Percentiles rank a stretch among this genome's conserved stretches.
phyloP scores from a whole-genome alignment of 352 stramenopile species.

The Phytophthora vignae region DNA sequence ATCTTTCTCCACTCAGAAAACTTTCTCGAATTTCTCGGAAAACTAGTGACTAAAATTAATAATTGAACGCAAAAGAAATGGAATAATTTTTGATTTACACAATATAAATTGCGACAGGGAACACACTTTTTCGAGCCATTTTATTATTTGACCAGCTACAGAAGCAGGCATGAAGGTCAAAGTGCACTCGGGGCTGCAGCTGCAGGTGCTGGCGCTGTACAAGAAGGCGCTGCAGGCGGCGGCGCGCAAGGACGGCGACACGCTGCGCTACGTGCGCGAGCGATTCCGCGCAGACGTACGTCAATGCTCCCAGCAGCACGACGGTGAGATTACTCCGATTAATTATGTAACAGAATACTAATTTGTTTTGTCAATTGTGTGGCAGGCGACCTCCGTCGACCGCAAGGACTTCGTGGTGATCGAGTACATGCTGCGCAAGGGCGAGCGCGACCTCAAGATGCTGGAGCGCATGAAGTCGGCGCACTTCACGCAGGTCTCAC shows the following conservation, averaged over 20 bases:
- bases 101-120: no score
- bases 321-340: no score
- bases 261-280: constrained; percentile 67
- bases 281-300: constrained; percentile 81
- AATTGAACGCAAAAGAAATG: no score
- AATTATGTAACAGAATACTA: not conserved
- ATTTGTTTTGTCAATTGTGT: constrained; percentile 3
- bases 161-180: constrained; percentile 23
- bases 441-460: constrained; percentile 86
- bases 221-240: constrained; percentile 67
- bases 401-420: constrained; percentile 85
- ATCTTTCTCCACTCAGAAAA: no score
- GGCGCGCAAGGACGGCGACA: constrained; percentile 62
- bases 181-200: constrained; percentile 80
- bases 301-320: not conserved
- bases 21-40: no score
- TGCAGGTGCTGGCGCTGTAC: constrained; percentile 81
- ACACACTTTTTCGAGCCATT: not conserved
- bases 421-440: constrained; percentile 88
- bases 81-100: no score
- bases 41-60: no score
- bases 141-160: not conserved
- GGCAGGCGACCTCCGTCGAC: constrained; percentile 60
- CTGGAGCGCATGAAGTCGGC: constrained; percentile 72
- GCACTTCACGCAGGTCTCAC: constrained; percentile 55